A percentile compares a stretch with the other conserved stretches of the same genome.
phyloP scores from a whole-genome alignment of 2,329 filamentous ascomycete species.

The Trichoderma cornu-damae region DNA sequence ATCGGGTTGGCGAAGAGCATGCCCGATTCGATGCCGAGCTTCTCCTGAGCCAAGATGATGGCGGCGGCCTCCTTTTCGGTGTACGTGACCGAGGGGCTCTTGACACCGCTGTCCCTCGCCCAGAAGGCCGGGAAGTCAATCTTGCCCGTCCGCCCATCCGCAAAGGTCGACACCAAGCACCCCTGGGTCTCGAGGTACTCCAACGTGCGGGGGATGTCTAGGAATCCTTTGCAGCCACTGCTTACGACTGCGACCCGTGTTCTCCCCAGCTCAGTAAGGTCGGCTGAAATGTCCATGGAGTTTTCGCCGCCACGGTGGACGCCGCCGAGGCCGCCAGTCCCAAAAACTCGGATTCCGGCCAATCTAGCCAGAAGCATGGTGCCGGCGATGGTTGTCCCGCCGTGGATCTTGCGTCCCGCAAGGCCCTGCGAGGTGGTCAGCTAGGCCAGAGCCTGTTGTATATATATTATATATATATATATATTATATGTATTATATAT shows the following conservation, averaged over 20 bases:
- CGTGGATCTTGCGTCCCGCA: constrained; percentile 65
- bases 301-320: constrained; percentile 85
- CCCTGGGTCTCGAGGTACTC: constrained; percentile 70
- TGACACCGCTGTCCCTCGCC: constrained; percentile 77
- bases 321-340: constrained; percentile 88
- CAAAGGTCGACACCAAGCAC: constrained; percentile 82
- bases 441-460: background rate
- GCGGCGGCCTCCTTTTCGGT: constrained; percentile 78
- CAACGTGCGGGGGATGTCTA: constrained; percentile 84
- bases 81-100: constrained; percentile 69
- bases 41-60: constrained; percentile 77
- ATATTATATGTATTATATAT: too few species aligned
- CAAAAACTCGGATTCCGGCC: constrained; percentile 88
- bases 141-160: constrained; percentile 65
- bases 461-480: too few species aligned
- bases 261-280: constrained; percentile 86
- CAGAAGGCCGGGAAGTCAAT: constrained; percentile 93
- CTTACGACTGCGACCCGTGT: constrained; percentile 84
- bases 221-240: constrained; percentile 91
- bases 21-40: constrained; percentile 68
- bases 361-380: constrained; percentile 86
- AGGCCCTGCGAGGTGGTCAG: constrained; percentile 45
- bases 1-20: constrained; percentile 88
- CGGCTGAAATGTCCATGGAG: constrained; percentile 90
- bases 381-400: constrained; percentile 87